Base-by-base conservation (phyloP, 208 protist species). In the Herpetomonas tarakana region DNA sequence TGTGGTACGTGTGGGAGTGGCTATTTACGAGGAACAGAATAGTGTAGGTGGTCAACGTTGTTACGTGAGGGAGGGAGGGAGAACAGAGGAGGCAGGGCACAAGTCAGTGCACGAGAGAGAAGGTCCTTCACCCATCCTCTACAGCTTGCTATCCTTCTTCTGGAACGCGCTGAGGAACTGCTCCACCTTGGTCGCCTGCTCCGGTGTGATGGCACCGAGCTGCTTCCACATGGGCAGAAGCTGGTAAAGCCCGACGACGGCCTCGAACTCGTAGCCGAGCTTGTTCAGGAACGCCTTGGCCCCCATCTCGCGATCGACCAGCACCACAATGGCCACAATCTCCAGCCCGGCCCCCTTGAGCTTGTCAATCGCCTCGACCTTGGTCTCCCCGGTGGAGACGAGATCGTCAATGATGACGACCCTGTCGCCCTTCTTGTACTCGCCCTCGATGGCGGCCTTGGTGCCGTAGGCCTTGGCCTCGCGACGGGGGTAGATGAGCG, bases 281-380 rank as follows among this genome's bases (percentile, higher is more conserved):
- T 80, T 76, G 45, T 77, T 81, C 19, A 94, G 66, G 65, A 90
- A 91, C 21, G 81, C 67, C 69, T 89, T 87, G 30, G 91, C 94
- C n/a, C 96, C 96, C 90, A 98, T 97, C 74, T 98, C 89, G 50
- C 96, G 91, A 62, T 98, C 94, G 44, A 98, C 78, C 24, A 98
- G 76, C 35, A 98, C 96, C 1, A 98, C 89, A 35, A 95, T 96
- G 29, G 96, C 78, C 35, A 90, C 84, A 31, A 97, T 80, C 58
- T 87, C 70, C 19, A 98, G 71, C 0, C 91, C 92, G 3, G 81
- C 90, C 3, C 76, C 72, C 68, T 78, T 86, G 3, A 96, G 71
- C 63, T 95, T 91, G 52, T 93, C 87, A 44, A 93, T 90, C n/a
- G 95, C 96, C 82, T 98, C 95, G 25, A 97, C 69, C 58, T 98